Evolutionary conservation across 352 stramenopile genomes (phyloP), one percentile per base, ranked within the genome.

Genomic region (Phytophthora pseudosyringae): DNA sequence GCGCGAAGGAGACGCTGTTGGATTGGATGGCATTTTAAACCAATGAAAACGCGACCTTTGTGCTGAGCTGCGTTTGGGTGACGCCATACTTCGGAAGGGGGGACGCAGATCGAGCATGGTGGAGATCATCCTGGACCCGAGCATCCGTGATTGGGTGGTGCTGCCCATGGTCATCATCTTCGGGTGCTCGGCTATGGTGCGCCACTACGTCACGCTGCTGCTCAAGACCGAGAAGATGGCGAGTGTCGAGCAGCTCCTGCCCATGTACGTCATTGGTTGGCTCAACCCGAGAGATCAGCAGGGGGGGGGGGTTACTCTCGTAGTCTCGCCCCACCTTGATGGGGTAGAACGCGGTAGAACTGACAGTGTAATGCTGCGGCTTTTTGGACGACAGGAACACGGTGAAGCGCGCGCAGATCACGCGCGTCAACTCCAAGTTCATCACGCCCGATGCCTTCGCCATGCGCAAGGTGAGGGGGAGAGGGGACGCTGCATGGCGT

Each of bases 131-230:
- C 76, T 98, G 61, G 93, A 98, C 78, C 88, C 92, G 75, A 93
- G 86, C 66, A 98, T 98, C 69, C 88, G 92, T 62, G 88, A 98
- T 71, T 98, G 94, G 94, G 97, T 99, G 36, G 94, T 99, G 58
- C 85, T 99, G 51, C 97, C 97, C 46, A 97, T 99, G 67, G 89
- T 99, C 70, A 83, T 99, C 35, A 98, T 99, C 73, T 93, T 95
- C 64, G 88, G 85, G 29, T 93, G 83, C 59, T 93, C 84, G 40
- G 86, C 86, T 36, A 92, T 92, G 78, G 77, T 93, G 65, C 85
- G 88, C 57, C 86, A 95, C 75, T 95, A 94, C 64, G 75, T 95
- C 29, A 94, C 88, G 65, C 70, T 91, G 57, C 69, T 95, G 46
- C 76, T 95, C 51, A 93, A 93, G 75, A 90, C 56, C 13, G 88